Conservation (phyloP, 306 rosid species). For the Pterocarpus macrocarpus region DNA sequence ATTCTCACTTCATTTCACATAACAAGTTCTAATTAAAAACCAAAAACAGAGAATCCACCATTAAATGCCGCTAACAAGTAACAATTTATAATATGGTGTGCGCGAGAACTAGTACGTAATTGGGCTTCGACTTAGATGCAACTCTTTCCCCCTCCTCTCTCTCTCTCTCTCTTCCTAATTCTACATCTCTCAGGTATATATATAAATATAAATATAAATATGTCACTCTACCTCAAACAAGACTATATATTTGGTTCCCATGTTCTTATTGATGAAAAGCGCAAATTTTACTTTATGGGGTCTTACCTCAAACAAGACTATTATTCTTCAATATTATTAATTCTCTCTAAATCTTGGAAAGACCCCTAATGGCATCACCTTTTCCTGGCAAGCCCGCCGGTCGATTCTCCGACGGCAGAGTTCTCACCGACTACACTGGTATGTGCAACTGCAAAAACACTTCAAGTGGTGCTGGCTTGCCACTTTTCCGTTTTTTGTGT, state of each 20-base stretch:
- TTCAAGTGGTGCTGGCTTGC: conserved; percentile 8
- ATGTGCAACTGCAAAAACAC: background rate
- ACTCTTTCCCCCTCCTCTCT: conserved; percentile 31
- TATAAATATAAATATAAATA: too few species aligned
- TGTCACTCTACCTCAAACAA: too few species aligned
- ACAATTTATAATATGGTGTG: too few species aligned
- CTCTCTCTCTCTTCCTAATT: conserved; percentile 12
- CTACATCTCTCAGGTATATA: conserved; percentile 51
- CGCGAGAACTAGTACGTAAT: too few species aligned
- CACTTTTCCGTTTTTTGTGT: conserved; percentile 42
- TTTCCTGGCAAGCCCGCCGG: conserved; percentile 68
- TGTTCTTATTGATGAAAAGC: background rate
- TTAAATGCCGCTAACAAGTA: too few species aligned
- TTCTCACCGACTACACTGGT: conserved; percentile 61
- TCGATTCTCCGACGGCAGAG: conserved; percentile 60
- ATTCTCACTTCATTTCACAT: too few species aligned
- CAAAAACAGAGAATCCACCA: too few species aligned
- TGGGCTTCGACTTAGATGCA: background rate
- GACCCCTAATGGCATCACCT: conserved; percentile 54
- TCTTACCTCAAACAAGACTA: background rate
- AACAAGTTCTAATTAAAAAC: too few species aligned
- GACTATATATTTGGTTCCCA: background rate
- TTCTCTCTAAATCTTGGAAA: conserved; percentile 49
- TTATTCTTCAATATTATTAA: background rate
- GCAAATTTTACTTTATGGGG: background rate